Evolutionary conservation across 1,139 yeast genomes (phyloP), one percentile per base, ranked within the genome.

Genomic region (Sugiyamaella castrensis): DNA sequence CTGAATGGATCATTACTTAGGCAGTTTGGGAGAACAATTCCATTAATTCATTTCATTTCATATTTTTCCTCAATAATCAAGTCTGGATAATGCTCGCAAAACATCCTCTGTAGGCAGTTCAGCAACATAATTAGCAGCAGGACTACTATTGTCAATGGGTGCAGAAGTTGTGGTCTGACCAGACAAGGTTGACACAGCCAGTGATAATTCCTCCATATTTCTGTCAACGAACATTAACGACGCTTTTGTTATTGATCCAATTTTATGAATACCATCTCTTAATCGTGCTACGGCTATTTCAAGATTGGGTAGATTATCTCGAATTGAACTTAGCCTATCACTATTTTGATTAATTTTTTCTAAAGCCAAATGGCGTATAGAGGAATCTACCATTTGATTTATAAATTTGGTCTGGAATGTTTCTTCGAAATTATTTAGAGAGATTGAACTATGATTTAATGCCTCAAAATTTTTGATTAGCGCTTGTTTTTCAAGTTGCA

Each of bases 401-500:
- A 43, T 12, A 19, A 37, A 11, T 6, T 15, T 35, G 29, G n/a
- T n/a, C 1, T 39, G 31, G 27, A 34, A 34, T n/a, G 16, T 26
- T 11, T 10, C 13, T 9, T 47, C 47, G 1, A 47, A 26, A 8
- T 16, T 34, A 7, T 35, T 28, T 30, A 31, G 8, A 26, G 38
- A 38, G 4, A 38, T 37, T 5, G 38, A 13, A 32, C 31, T 28
- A 8, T 12, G 26, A 15, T 38, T 27, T 16, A 47, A 43, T 15
- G 51, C 45, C 19, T 53, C 57, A 12, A 60, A 44, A 37, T 57
- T 58, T 4, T 53, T 64, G 37, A 67, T 66, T 86, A 87, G 82
- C 41, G 72, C 72, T 8, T 61, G 65, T 48, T 75, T 75, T 47
- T 82, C 85, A 28, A 65, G 61, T 42, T 70, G 66, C 45, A 84